Base-by-base conservation (phyloP, 768 basidiomycete species). In the Pseudohyphozyma bogoriensis region DNA sequence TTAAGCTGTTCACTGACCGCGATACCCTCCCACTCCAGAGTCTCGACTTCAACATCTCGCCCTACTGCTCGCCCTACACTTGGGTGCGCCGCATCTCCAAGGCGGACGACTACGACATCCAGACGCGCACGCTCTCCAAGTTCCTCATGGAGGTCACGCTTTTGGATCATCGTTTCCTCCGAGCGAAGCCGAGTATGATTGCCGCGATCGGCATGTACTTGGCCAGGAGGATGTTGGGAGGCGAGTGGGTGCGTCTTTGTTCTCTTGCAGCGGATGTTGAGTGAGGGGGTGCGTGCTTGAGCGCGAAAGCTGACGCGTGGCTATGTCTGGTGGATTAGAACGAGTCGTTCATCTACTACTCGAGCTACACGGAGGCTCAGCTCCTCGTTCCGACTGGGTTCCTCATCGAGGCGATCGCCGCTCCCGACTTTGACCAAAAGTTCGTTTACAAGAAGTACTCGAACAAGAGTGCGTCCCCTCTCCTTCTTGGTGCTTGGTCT, bases 61-160 rank as follows among this genome's bases (percentile, higher is more conserved):
- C 91, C 62, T 99, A 99, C 76, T 97, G 95, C 77, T 95, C 92
- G 54, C 95, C 95, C 5, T 97, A 97, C 78, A 90, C 87, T 73
- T 97, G 95, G 93, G 91, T 97, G 81, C 83, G 95, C 61, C 86
- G 85, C 70, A 97, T 99, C 73, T 92, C 89, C 81, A 95, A 91
- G 74, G 93, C 95, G 37, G 95, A 99, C 76, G 88, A 93, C 74
- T 99, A 97, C 74, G 90, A 97, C 72, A 85, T 97, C 71, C 93
- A 96, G 73, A 99, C 95, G 18, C 80, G 95, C 63, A 99, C 95
- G 31, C 77, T 99, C 51, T 86, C 89, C 80, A 99, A 99, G 76
- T 97, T 96, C 79, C 76, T 97, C 72, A 90, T 89, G 64, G 95
- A 99, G 75, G 88, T 93, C 53, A 95, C 92, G 20, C 79, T 97